These are phyloP conservation scores for Camelina laxa DNA, from an alignment of 345 rosid genomes.

Conservation along the genomic window DNA sequence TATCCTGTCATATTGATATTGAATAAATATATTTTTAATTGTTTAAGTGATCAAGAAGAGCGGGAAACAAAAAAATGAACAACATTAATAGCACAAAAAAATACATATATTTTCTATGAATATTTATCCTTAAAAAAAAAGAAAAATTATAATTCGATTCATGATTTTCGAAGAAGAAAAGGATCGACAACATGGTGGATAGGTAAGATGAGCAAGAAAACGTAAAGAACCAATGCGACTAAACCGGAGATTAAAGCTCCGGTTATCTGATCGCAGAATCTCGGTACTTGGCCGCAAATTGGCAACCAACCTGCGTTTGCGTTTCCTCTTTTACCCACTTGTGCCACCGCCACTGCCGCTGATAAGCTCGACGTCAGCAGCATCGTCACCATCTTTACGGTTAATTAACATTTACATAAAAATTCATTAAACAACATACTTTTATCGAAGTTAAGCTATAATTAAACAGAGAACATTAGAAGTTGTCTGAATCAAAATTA, in stretches of 20 bases:
- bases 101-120: not conserved
- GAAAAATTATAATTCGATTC: conserved; percentile 3
- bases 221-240: conserved; percentile 52
- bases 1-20: too few species aligned
- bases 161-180: conserved; percentile 54
- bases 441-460: not conserved
- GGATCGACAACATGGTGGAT: conserved; percentile 58
- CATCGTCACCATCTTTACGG: conserved; percentile 42
- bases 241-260: conserved; percentile 69
- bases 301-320: conserved; percentile 84
- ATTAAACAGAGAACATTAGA: not conserved
- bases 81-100: not conserved
- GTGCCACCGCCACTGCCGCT: conserved; percentile 76
- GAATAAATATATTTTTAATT: too few species aligned
- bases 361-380: conserved; percentile 68
- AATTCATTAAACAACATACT: not conserved
- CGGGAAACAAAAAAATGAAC: too few species aligned
- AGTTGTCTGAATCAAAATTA: not conserved
- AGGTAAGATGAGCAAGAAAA: conserved; percentile 55
- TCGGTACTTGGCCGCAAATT: conserved; percentile 70
- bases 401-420: not conserved
- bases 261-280: conserved; percentile 68
- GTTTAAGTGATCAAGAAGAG: too few species aligned
- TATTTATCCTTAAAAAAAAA: not conserved
- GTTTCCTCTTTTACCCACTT: conserved; percentile 78